These are phyloP conservation scores for Hypsizygus ulmarius DNA, from an alignment of 1,284 basidiomycete genomes.

Conservation along the genomic window DNA sequence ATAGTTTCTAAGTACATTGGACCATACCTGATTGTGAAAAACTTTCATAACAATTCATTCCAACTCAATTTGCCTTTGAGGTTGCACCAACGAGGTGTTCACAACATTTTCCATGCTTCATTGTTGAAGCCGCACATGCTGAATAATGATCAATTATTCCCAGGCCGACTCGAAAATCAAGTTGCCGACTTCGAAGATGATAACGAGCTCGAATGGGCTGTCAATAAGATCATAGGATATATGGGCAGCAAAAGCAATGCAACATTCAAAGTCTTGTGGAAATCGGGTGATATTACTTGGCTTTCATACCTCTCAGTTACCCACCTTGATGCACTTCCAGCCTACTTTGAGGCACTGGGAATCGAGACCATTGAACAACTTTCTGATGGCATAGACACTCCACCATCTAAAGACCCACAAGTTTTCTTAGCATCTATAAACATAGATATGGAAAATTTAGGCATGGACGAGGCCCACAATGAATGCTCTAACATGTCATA, in stretches of 20 bases:
- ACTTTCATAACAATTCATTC: slow-evolving; percentile 16
- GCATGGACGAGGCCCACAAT: too few relatives aligned
- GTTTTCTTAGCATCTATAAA: too few relatives aligned
- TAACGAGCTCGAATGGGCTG: background rate
- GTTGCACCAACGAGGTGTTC: slow-evolving; percentile 16
- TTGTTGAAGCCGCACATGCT: slow-evolving; percentile 24
- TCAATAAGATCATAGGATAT: background rate
- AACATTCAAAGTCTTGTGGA: slow-evolving; percentile 1
- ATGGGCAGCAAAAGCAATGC: background rate
- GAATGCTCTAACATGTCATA: too few relatives aligned
- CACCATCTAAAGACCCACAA: too few relatives aligned
- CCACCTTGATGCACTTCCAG: background rate
- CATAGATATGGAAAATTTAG: too few relatives aligned
- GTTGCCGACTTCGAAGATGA: slow-evolving; percentile 1
- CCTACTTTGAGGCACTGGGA: too few relatives aligned
- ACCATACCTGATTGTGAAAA: slow-evolving; percentile 25
- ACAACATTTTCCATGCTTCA: slow-evolving; percentile 29
- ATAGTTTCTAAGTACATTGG: slow-evolving; percentile 35
- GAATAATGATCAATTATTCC: slow-evolving; percentile 28
- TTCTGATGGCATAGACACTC: too few relatives aligned
- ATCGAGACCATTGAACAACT: too few relatives aligned
- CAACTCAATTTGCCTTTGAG: slow-evolving; percentile 19
- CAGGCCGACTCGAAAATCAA: slow-evolving; percentile 19
- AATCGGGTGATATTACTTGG: background rate
- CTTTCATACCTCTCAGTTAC: background rate